Evolutionary conservation across 2,329 filamentous ascomycete genomes (phyloP).

Genomic region (Alternaria brassicae): DNA sequence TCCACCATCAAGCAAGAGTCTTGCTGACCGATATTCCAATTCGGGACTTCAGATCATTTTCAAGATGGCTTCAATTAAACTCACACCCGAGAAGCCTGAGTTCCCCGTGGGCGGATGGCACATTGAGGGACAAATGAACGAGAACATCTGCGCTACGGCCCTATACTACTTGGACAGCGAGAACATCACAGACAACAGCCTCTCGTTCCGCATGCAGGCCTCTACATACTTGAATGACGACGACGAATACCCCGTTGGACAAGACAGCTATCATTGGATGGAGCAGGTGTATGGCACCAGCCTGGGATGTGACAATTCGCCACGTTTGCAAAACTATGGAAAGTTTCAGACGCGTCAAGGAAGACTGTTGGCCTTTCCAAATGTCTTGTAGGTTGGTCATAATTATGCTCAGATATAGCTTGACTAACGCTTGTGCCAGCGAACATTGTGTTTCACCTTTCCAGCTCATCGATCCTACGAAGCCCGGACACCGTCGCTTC

Average conservation of each 20-base stretch:
- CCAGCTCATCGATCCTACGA: conserved; percentile 57
- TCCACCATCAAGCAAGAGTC: conserved; percentile 12
- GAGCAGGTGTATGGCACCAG: conserved; percentile 24
- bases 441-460: conserved; percentile 52
- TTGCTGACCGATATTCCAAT: conserved; percentile 20
- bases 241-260: conserved; percentile 10
- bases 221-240: conserved; percentile 10
- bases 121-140: conserved; percentile 61
- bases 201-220: conserved; percentile 34
- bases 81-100: conserved; percentile 64
- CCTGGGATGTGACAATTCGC: conserved; percentile 3
- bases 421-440: not conserved
- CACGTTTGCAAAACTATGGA: conserved; percentile 51
- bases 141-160: conserved; percentile 69
- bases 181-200: conserved; percentile 60
- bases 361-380: conserved; percentile 65
- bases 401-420: not conserved
- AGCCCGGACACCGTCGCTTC: conserved; percentile 64
- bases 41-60: conserved; percentile 65
- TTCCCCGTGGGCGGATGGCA: conserved; percentile 65
- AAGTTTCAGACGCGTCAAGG: conserved; percentile 56
- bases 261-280: conserved; percentile 24
- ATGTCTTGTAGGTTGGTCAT: conserved; percentile 34
- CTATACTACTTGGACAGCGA: conserved; percentile 68
- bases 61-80: conserved; percentile 66